Percentiles rank a stretch among this genome's conserved stretches.
Conservation (phyloP, 2,329 filamentous ascomycete species). For the Epichloe sp. region DNA sequence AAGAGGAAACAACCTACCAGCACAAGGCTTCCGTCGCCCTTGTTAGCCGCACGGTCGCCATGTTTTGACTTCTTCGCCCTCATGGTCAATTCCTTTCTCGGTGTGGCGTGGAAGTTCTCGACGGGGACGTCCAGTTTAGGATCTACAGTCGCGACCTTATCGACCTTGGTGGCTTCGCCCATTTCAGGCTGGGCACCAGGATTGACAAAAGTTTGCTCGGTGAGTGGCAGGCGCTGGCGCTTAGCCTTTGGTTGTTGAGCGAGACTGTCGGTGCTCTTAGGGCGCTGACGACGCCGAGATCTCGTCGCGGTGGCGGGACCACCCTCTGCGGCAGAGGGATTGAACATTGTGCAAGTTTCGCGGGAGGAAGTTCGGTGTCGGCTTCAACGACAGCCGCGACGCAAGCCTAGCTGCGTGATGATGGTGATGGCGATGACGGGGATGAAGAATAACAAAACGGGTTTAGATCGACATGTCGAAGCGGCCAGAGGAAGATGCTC, state of each 20-base stretch:
- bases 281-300: conserved; percentile 48
- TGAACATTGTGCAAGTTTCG: conserved; percentile 38
- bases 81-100: conserved; percentile 42
- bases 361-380: not conserved
- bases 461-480: conserved; percentile 8
- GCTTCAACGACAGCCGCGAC: conserved; percentile 2
- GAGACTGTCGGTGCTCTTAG: conserved; percentile 40
- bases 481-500: conserved; percentile 1
- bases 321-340: conserved; percentile 36
- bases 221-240: conserved; percentile 44
- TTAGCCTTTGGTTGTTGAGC: conserved; percentile 49
- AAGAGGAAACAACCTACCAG: conserved; percentile 35
- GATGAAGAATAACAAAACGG: not conserved
- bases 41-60: conserved; percentile 45
- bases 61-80: conserved; percentile 50
- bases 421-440: not conserved
- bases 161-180: conserved; percentile 38
- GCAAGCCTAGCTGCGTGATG: not conserved
- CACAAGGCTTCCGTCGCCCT: conserved; percentile 54
- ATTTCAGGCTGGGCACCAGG: conserved; percentile 39
- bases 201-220: conserved; percentile 42
- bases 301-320: conserved; percentile 44
- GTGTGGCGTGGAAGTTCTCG: conserved; percentile 26
- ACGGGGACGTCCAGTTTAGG: conserved; percentile 31
- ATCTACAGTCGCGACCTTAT: conserved; percentile 32